Percentiles rank a stretch among this genome's conserved stretches.
Conservation (phyloP, 2,329 filamentous ascomycete species). For the Botrytis sinoallii region DNA sequence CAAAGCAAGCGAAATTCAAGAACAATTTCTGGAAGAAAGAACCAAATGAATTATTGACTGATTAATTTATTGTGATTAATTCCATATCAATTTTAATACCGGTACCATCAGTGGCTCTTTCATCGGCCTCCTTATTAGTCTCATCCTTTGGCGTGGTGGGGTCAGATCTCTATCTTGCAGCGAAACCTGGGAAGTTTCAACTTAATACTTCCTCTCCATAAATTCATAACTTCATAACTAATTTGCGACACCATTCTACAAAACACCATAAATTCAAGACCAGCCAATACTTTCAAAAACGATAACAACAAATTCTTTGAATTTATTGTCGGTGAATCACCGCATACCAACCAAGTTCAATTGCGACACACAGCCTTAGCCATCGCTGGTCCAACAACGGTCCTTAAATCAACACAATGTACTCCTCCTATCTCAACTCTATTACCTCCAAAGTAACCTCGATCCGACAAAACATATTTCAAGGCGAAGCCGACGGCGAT, state of each 20-base stretch:
- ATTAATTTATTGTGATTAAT: not conserved
- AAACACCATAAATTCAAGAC: constrained; percentile 1
- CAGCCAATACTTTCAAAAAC: not conserved
- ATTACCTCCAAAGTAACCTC: constrained; percentile 61
- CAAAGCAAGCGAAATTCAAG: not conserved
- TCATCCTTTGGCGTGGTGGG: not conserved
- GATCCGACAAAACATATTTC: constrained; percentile 65
- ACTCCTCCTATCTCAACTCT: constrained; percentile 68
- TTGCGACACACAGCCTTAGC: constrained; percentile 7
- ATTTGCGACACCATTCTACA: not conserved
- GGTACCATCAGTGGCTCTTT: constrained; percentile 3
- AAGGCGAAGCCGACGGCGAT: constrained; percentile 66
- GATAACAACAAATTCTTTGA: not conserved
- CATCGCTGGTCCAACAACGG: not conserved
- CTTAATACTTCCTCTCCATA: not conserved
- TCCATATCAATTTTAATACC: not conserved
- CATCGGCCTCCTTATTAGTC: constrained; percentile 1
- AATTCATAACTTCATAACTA: constrained; percentile 6
- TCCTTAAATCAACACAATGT: constrained; percentile 55
- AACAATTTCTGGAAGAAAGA: not conserved
- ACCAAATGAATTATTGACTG: not conserved
- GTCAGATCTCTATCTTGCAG: constrained; percentile 14
- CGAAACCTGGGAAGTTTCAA: constrained; percentile 20
- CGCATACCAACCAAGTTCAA: constrained; percentile 1
- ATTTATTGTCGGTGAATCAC: not conserved